Conservation (phyloP, 2,329 filamentous ascomycete genomes). For the Fusarium oligoseptatum region DNA sequence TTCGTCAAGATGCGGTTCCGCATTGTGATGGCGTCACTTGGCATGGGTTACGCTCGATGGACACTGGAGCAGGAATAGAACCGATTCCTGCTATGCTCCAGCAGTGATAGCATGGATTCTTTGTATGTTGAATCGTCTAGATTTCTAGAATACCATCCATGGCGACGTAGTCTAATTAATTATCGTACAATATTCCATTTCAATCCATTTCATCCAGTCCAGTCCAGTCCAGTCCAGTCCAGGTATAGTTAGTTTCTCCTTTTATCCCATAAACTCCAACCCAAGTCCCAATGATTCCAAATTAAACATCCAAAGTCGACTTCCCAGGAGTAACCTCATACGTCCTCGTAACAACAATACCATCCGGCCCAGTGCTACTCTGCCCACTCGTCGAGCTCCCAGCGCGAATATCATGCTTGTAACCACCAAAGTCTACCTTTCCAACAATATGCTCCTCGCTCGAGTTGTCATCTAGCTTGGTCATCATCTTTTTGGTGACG, state of each 20-base stretch:
- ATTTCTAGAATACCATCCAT: not conserved
- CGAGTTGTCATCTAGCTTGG: slow-evolving; percentile 47
- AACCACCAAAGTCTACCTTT: slow-evolving; percentile 32
- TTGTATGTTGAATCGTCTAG: not conserved
- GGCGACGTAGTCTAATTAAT: slow-evolving; percentile 2
- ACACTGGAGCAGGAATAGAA: not conserved
- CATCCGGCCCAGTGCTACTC: slow-evolving; percentile 26
- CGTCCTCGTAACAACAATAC: slow-evolving; percentile 44
- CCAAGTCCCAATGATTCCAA: not conserved
- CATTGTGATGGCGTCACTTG: not conserved
- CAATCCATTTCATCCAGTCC: not conserved
- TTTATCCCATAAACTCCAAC: slow-evolving; percentile 16
- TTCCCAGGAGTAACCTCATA: slow-evolving; percentile 43
- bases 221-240: not conserved
- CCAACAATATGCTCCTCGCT: slow-evolving; percentile 51
- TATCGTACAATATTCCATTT: not conserved
- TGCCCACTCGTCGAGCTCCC: slow-evolving; percentile 40
- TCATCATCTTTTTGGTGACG: slow-evolving; percentile 42
- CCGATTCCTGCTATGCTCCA: not conserved
- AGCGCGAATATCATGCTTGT: slow-evolving; percentile 39
- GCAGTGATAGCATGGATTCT: not conserved
- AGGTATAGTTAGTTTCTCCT: not conserved
- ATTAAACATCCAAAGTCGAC: slow-evolving; percentile 43
- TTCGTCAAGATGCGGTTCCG: slow-evolving; percentile 10
- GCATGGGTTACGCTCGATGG: not conserved